These are phyloP conservation scores for Cyclanthera cordifolia DNA, from an alignment of 306 rosid species.

Conservation along the genomic window DNA sequence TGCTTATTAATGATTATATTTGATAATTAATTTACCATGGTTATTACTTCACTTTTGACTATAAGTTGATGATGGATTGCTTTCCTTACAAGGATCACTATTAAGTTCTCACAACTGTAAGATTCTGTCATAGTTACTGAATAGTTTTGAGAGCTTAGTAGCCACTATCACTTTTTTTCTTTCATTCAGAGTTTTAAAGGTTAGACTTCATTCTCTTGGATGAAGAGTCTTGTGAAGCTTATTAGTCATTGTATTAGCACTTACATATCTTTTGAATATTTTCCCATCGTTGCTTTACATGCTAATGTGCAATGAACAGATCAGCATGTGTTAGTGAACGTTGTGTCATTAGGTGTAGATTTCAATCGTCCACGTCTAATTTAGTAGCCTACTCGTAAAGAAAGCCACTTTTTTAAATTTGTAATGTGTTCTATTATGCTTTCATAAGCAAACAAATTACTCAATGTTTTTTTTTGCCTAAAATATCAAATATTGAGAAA, in stretches of 20 bases:
- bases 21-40: no score
- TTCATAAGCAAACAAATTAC: neutral
- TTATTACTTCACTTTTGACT: neutral
- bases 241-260: neutral
- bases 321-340: no score
- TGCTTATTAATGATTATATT: no score
- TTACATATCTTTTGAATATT: no score
- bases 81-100: neutral
- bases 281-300: no score
- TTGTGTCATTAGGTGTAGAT: neutral
- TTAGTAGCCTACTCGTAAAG: neutral
- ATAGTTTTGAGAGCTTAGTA: neutral
- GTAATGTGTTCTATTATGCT: neutral
- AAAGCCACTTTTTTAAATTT: neutral
- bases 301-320: no score
- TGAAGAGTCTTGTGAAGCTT: neutral
- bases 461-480: neutral
- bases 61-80: neutral
- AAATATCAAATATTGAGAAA: constrained; percentile 51
- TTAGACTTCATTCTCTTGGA: neutral
- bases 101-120: neutral
- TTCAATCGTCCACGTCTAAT: neutral
- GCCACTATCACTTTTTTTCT: neutral
- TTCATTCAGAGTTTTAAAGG: neutral
- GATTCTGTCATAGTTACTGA: neutral